phyloP scores from a whole-genome alignment of 805 yeast species.

The Candida chilensis region DNA sequence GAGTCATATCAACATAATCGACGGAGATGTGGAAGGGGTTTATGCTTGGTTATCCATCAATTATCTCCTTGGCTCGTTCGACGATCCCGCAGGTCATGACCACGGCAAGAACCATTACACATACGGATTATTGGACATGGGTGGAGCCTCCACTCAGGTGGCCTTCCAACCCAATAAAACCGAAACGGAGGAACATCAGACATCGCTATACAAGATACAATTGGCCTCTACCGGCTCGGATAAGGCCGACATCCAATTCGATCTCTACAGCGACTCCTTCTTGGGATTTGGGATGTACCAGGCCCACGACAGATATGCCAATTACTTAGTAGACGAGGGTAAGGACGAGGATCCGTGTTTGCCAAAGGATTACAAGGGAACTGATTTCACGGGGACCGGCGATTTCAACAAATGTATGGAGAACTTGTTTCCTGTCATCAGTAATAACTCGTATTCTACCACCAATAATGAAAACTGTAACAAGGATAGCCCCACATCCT shows the following conservation, averaged over 20 bases:
- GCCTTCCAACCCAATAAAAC: slow-evolving; percentile 49
- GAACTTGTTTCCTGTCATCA: slow-evolving; percentile 35
- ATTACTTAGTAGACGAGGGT: slow-evolving; percentile 17
- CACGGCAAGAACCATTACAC: slow-evolving; percentile 38
- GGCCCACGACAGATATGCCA: slow-evolving; percentile 38
- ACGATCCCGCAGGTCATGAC: slow-evolving; percentile 20
- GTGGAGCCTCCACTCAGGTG: slow-evolving; percentile 59
- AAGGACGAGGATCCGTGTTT: slow-evolving; percentile 42
- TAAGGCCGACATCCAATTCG: slow-evolving; percentile 16
- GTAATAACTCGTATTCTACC: slow-evolving; percentile 16
- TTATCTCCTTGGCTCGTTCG: slow-evolving; percentile 38
- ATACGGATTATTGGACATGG: slow-evolving; percentile 53
- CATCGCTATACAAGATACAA: slow-evolving; percentile 35
- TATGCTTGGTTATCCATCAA: slow-evolving; percentile 63
- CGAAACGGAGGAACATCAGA: slow-evolving; percentile 32
- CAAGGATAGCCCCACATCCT: slow-evolving; percentile 5
- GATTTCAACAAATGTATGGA: slow-evolving; percentile 38
- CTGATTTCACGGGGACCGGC: slow-evolving; percentile 42
- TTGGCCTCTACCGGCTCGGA: slow-evolving; percentile 20
- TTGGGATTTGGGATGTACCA: slow-evolving; percentile 55
- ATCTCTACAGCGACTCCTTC: slow-evolving; percentile 46
- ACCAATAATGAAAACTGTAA: slow-evolving; percentile 6
- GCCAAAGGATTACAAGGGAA: slow-evolving; percentile 32
- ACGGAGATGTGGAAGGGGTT: slow-evolving; percentile 59
- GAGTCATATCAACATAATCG: slow-evolving; percentile 48